Evolutionary conservation across 768 basidiomycete genomes (phyloP), one percentile per base, ranked within the genome.

Genomic region (Neoboletus subvelutipes): DNA sequence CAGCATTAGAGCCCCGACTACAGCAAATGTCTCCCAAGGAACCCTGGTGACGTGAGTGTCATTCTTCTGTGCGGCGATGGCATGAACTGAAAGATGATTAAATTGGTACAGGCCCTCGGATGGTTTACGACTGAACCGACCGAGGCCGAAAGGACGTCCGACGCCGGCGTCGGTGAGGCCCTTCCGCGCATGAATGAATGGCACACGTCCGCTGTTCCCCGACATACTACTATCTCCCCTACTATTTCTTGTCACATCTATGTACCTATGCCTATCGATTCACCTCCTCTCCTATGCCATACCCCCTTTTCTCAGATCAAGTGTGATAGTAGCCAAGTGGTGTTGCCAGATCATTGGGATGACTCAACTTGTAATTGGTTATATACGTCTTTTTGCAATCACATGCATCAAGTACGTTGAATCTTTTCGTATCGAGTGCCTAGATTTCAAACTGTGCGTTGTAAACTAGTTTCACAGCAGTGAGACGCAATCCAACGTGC

Each of bases 11-110:
- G 43, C 42, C 22, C 49, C 45, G 3, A 34, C 48, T 3, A 52
- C 40, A 9, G 62, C 59, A 8, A 71, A 71, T 22, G 31, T 56
- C 20, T 72, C 73, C 55, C 67, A 73, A 65, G 66, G 76, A 60
- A 59, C 67, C 33, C 72, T 83, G 55, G 78, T 77, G 71, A 85
- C 81, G 88, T 90, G 67, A 63, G 85, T 82, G 5, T 26, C 17
- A 0, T 42, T 31, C 6, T 48, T 5, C 18, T 31, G 45, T 5
- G 17, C 5, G 22, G 52, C 4, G 55, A 43, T 20, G n/a, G 17
- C 28, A 22, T 36, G 1, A 11, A 18, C 47, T 28, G 29, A 53
- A 2, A 9, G 17, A 20, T 20, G 12, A 24, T 33, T 48, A 45
- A 49, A 29, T 31, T 22, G n/a, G 17, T 56, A 39, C 54, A 80